phyloP scores from a whole-genome alignment of 2,329 filamentous ascomycete species.

The Ophiostoma fasciatum region DNA sequence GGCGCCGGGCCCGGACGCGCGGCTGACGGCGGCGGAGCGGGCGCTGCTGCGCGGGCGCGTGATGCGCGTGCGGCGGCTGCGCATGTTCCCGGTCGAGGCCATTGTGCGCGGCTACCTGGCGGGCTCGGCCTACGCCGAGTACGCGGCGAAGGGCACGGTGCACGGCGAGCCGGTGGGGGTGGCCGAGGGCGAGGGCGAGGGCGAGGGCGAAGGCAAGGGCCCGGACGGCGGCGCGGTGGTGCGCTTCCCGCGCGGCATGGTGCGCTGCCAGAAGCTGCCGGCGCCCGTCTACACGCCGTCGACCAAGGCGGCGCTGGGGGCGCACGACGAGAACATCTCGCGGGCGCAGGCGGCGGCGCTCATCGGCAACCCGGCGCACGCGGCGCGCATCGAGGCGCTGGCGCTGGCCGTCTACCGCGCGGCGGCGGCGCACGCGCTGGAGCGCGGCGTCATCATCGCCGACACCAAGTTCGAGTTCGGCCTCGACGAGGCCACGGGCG shows the following conservation, averaged over 20 bases:
- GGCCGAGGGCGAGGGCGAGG: too few species aligned
- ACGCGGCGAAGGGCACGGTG: constrained; percentile 58
- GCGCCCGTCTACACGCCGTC: constrained; percentile 60
- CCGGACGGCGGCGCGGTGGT: neutral
- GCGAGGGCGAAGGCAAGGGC: too few species aligned
- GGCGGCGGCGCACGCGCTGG: constrained; percentile 47
- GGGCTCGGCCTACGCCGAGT: constrained; percentile 68
- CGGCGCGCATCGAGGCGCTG: constrained; percentile 48
- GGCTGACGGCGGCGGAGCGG: constrained; percentile 28
- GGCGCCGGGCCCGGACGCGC: constrained; percentile 19
- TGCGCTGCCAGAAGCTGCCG: constrained; percentile 55
- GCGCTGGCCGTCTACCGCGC: constrained; percentile 47
- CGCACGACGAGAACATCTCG: constrained; percentile 75
- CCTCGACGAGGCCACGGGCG: constrained; percentile 45
- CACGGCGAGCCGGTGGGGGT: constrained; percentile 51
- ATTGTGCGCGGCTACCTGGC: constrained; percentile 88
- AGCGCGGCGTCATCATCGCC: constrained; percentile 60
- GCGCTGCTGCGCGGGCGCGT: constrained; percentile 45
- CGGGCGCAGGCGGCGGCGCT: constrained; percentile 49
- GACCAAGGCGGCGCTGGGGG: constrained; percentile 69
- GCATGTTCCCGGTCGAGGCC: constrained; percentile 65
- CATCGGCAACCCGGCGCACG: constrained; percentile 48
- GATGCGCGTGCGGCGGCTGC: constrained; percentile 63
- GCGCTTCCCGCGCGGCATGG: constrained; percentile 41
- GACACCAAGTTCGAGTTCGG: constrained; percentile 51